Percentiles rank a stretch among this genome's conserved stretches.
Conservation (phyloP, 352 stramenopile species). For the Phytophthora citrophthora region DNA sequence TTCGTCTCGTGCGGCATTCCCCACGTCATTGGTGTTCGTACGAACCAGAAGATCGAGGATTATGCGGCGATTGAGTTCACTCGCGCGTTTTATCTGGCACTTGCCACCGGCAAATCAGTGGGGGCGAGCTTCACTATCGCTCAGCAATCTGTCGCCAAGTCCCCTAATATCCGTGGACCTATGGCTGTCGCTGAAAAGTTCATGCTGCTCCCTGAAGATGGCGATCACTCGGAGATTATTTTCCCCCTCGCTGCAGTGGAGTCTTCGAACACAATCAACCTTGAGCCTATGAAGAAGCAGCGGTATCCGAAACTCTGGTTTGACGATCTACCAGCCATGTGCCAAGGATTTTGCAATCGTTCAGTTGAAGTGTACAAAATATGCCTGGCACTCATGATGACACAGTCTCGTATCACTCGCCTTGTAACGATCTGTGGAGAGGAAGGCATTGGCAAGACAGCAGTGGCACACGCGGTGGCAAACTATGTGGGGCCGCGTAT, state of each 20-base stretch:
- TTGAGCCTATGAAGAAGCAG: constrained; percentile 60
- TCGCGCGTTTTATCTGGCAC: constrained; percentile 79
- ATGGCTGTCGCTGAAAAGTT: constrained; percentile 82
- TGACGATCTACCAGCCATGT: constrained; percentile 76
- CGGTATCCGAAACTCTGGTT: constrained; percentile 83
- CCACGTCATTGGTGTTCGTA: constrained; percentile 91
- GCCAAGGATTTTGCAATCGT: constrained; percentile 83
- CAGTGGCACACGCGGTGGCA: constrained; percentile 71
- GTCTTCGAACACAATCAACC: constrained; percentile 45
- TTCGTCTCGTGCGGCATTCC: constrained; percentile 91
- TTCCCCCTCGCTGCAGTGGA: constrained; percentile 72
- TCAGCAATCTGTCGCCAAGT: constrained; percentile 77
- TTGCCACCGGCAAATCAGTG: constrained; percentile 80
- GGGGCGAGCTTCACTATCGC: constrained; percentile 75
- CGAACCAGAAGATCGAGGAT: constrained; percentile 88
- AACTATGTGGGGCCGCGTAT: constrained; percentile 85
- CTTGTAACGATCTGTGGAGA: constrained; percentile 79
- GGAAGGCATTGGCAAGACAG: constrained; percentile 81
- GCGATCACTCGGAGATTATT: constrained; percentile 84
- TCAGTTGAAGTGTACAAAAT: constrained; percentile 86
- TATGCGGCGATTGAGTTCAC: constrained; percentile 89
- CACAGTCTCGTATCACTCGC: constrained; percentile 75
- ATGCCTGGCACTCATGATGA: constrained; percentile 77
- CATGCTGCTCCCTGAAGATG: constrained; percentile 72
- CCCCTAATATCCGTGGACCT: constrained; percentile 75